These are phyloP conservation scores for Capsella bursapastoris DNA, from an alignment of 345 rosid genomes.

Conservation along the genomic window DNA sequence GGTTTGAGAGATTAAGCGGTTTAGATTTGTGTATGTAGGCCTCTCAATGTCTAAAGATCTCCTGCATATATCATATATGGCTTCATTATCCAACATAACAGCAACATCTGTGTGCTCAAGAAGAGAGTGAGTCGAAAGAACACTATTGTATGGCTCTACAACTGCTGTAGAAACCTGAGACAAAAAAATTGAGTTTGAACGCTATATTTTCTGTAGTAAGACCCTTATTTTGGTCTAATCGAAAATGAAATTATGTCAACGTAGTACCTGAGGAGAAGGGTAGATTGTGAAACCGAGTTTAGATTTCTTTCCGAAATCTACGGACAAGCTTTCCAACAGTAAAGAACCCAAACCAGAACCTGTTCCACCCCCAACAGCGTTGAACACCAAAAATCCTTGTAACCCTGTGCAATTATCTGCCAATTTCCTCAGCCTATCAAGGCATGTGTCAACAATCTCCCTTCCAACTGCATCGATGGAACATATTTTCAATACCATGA, in stretches of 20 bases:
- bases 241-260: not conserved
- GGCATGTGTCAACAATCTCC: conserved; percentile 53
- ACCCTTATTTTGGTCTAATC: too few relatives aligned
- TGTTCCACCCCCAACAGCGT: conserved; percentile 56
- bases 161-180: conserved; percentile 82
- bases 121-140: conserved; percentile 82
- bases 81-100: conserved; percentile 83
- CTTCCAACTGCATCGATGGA: conserved; percentile 47
- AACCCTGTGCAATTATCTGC: conserved; percentile 56
- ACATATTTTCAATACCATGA: not conserved
- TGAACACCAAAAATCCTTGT: conserved; percentile 54
- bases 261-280: conserved; percentile 50
- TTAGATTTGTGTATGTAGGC: conserved; percentile 77
- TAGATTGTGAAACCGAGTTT: conserved; percentile 53
- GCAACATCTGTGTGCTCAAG: conserved; percentile 85
- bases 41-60: conserved; percentile 78
- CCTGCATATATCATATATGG: conserved; percentile 82
- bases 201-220: not conserved
- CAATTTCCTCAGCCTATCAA: conserved; percentile 51
- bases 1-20: conserved; percentile 75
- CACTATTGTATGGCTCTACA: conserved; percentile 86
- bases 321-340: conserved; percentile 50
- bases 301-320: conserved; percentile 50
- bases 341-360: conserved; percentile 55
- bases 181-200: not conserved